Conservation (phyloP, 768 basidiomycete species). For the Xerocomellus amylosporus region DNA sequence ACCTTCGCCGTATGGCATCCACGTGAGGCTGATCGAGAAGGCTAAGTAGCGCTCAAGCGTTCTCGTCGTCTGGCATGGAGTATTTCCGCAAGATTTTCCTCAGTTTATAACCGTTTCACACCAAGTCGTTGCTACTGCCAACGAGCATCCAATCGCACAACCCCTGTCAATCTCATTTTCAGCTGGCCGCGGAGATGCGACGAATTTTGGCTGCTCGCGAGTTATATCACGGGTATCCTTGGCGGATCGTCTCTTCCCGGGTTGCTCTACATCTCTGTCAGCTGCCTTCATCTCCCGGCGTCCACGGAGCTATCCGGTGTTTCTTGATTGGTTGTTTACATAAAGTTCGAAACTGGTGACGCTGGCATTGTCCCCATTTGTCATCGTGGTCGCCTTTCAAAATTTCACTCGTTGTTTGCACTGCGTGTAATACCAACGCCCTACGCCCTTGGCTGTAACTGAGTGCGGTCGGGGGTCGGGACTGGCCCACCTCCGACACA, state of each 20-base stretch:
- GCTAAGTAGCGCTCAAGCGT: no score
- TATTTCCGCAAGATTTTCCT: not conserved
- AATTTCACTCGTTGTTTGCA: no score
- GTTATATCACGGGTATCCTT: not conserved
- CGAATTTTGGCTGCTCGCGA: not conserved
- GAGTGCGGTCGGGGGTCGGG: no score
- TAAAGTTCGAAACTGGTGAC: not conserved
- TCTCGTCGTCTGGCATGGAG: not conserved
- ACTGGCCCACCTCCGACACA: no score
- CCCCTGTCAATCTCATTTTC: no score
- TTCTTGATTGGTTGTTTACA: not conserved
- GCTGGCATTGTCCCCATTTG: no score
- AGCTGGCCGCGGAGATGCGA: not conserved
- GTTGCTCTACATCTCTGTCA: not conserved
- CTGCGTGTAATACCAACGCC: no score
- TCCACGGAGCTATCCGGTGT: not conserved
- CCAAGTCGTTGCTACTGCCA: not conserved
- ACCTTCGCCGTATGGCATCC: no score
- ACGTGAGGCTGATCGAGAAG: no score
- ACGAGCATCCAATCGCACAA: not conserved
- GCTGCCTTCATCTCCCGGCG: not conserved
- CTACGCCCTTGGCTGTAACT: no score
- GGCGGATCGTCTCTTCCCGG: not conserved
- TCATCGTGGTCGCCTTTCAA: no score
- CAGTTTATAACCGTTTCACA: no score